These are phyloP conservation scores for Colletotrichum phormii DNA, from an alignment of 2,329 filamentous ascomycete species.

Conservation along the genomic window DNA sequence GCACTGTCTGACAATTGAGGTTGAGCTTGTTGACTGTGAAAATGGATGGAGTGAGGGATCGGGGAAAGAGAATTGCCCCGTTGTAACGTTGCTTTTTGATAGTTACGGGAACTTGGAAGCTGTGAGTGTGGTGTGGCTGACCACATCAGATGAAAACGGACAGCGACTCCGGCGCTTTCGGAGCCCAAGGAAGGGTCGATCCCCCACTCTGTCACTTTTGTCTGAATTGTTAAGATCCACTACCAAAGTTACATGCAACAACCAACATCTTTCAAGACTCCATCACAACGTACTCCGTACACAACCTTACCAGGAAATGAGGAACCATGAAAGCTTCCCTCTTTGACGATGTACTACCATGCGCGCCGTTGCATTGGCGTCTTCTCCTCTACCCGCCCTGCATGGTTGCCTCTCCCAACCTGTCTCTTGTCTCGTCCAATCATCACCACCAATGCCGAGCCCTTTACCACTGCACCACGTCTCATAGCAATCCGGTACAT, in stretches of 20 bases:
- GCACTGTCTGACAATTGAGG: neutral
- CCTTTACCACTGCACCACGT: neutral
- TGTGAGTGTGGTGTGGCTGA: conserved; percentile 14
- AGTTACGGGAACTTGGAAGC: neutral
- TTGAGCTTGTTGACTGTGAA: neutral
- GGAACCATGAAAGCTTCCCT: neutral
- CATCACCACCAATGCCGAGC: conserved; percentile 8
- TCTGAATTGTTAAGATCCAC: conserved; percentile 21
- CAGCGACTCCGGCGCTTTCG: neutral
- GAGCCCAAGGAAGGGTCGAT: neutral
- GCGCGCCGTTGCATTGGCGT: neutral
- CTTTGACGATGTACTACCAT: conserved; percentile 1
- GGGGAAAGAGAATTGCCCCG: conserved; percentile 22
- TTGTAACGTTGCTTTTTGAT: conserved; percentile 36
- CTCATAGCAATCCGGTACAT: neutral
- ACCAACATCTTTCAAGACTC: conserved; percentile 12
- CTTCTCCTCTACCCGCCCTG: neutral
- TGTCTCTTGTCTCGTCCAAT: neutral
- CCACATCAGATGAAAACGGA: conserved; percentile 31
- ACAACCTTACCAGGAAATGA: neutral
- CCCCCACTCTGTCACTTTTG: neutral
- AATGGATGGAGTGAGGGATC: neutral
- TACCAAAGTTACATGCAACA: conserved; percentile 23
- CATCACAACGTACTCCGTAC: neutral
- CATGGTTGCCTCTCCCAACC: neutral